phyloP scores from a whole-genome alignment of 2,329 filamentous ascomycete species.

The Davidsoniella neocaledoniae region DNA sequence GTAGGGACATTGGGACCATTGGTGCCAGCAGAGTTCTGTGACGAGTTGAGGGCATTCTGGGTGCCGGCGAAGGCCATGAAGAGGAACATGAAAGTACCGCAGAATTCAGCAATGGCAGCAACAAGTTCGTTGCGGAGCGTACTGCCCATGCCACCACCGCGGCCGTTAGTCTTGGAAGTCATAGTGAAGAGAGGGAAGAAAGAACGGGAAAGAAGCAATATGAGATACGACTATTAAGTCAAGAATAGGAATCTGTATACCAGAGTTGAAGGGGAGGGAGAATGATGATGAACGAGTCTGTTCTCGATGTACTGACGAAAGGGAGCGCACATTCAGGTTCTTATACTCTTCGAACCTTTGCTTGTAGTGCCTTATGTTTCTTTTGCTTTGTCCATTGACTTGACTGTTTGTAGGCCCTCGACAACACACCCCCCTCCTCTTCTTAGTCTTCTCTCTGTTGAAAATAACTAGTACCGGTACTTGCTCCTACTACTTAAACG shows the following conservation, averaged over 20 bases:
- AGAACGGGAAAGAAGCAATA: neutral
- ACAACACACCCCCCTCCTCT: neutral
- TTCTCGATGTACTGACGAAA: no score
- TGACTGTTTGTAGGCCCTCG: no score
- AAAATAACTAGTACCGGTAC: no score
- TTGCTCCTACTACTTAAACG: no score
- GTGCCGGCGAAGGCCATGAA: slow-evolving; percentile 24
- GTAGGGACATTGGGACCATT: slow-evolving; percentile 12
- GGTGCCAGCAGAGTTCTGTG: slow-evolving; percentile 14
- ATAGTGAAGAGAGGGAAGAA: neutral
- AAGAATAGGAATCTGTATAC: neutral
- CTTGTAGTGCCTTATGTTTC: neutral
- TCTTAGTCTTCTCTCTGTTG: neutral
- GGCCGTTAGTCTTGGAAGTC: neutral
- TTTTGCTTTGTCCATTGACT: neutral
- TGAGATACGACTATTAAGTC: neutral
- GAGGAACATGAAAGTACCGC: slow-evolving; percentile 37
- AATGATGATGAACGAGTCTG: neutral
- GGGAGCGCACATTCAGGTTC: no score
- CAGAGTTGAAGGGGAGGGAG: neutral
- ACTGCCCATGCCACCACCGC: slow-evolving; percentile 5
- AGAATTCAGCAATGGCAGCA: slow-evolving; percentile 32
- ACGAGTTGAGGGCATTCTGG: slow-evolving; percentile 19
- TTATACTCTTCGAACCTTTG: neutral
- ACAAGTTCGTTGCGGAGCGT: slow-evolving; percentile 21